phyloP scores from a whole-genome alignment of 257 asterid genomes.

The Solanum etuberosum region DNA sequence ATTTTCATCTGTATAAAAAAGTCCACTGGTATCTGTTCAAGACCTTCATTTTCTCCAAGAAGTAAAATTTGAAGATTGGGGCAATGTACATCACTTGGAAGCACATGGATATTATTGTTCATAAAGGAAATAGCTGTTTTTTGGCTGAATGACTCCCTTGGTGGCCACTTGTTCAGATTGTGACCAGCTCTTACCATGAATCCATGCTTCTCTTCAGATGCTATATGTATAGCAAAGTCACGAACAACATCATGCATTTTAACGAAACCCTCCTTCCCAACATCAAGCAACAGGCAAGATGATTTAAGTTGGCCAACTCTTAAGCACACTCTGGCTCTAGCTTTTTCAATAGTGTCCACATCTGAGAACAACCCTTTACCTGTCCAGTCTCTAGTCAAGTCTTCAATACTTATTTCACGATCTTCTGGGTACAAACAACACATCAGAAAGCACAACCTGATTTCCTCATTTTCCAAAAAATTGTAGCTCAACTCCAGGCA shows the following conservation, averaged over 20 bases:
- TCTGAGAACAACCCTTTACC: neutral
- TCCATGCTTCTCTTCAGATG: neutral
- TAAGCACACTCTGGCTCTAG: neutral
- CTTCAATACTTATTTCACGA: neutral
- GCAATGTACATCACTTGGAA: neutral
- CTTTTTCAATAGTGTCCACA: neutral
- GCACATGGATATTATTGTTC: neutral
- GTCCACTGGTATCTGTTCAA: neutral
- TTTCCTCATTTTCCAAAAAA: neutral
- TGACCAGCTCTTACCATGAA: slow-evolving; percentile 4
- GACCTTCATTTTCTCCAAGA: slow-evolving; percentile 6
- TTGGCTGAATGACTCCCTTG: neutral
- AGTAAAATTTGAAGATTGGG: slow-evolving; percentile 6
- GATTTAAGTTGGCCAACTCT: neutral
- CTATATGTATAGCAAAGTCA: slow-evolving; percentile 1
- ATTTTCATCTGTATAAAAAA: neutral
- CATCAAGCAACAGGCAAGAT: neutral
- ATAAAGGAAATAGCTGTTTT: neutral
- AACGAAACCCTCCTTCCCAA: neutral
- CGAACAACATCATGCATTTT: neutral
- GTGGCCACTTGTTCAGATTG: neutral
- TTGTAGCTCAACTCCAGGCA: slow-evolving; percentile 1
- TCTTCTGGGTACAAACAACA: slow-evolving; percentile 10
- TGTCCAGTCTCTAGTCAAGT: neutral
- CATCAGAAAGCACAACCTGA: neutral